A percentile compares a stretch with the other conserved stretches of the same genome.
phyloP scores from a whole-genome alignment of 2,329 filamentous ascomycete species.

The Daldinia sp. region DNA sequence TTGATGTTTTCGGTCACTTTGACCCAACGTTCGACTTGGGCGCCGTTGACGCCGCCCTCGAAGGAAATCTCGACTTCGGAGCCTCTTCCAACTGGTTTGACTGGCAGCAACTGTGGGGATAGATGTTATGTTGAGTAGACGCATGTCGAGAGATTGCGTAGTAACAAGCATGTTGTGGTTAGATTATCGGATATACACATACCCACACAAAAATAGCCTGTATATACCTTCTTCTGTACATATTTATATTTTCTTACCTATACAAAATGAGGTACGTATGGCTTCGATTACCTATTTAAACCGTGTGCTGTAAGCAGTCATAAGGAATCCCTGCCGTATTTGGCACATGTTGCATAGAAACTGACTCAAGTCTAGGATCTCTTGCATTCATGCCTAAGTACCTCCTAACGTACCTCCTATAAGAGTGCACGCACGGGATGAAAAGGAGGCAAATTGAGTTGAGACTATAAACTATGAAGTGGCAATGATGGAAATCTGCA shows the following conservation, averaged over 20 bases:
- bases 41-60: constrained; percentile 66
- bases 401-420: not conserved
- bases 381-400: not conserved
- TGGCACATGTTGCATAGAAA: not conserved
- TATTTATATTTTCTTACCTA: not conserved
- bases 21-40: constrained; percentile 66
- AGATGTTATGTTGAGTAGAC: not conserved
- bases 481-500: not conserved
- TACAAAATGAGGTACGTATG: not conserved
- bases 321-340: not conserved
- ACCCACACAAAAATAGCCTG: not conserved
- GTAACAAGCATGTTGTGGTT: not conserved
- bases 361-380: not conserved
- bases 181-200: not conserved
- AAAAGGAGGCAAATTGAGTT: not conserved
- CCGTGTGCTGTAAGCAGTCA: not conserved
- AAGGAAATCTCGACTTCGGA: constrained; percentile 67
- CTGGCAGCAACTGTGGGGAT: constrained; percentile 51
- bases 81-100: constrained; percentile 64
- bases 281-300: not conserved
- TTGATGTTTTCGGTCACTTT: constrained; percentile 68
- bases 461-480: not conserved
- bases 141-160: no score
- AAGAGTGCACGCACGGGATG: not conserved
- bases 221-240: no score